Evolutionary conservation across 257 asterid species (phyloP), one percentile per base, ranked within the genome.

Genomic region (Capsicum chinense): DNA sequence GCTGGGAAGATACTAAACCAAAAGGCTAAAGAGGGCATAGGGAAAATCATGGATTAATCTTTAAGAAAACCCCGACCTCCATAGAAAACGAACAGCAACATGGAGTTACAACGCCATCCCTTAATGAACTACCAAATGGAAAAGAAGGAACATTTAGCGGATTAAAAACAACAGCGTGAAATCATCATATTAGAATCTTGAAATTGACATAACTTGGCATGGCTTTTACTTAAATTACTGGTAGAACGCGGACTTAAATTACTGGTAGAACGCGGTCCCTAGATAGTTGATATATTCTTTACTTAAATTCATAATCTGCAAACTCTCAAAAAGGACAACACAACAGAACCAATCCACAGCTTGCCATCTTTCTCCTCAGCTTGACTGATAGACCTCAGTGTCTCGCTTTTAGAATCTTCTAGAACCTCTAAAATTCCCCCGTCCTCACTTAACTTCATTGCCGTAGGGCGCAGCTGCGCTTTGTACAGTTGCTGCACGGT

Each of bases 291-390:
- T 62, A 62, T 62, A 39, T 35, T 13, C 13, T 56, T 56, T 5
- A 56, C 57, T 52, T 48, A 64, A 66, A 66, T 17, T 37, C 44
- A 48, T 84, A 91, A 79, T 50, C 57, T 82, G 78, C 88, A 87
- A 19, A 91, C 68, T 66, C 94, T 94, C 10, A 91, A 58, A 26
- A 85, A 90, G 58, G 97, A 90, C 87, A 86, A 86, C 84, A 88
- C 42, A 8, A 90, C 95, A 63, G 95, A 93, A 17, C 86, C 95
- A 54, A 92, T 62, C 93, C 95, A 92, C 19, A 93, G 87, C 79
- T 88, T 91, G 79, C 94, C 95, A 81, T 92, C 9, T 83, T 84
- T 88, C 87, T 92, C 95, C 87, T 93, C 94, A 10, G 88, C 93
- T 83, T 92, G 92, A 80, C 97, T 93, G 4, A 93, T 83, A 84